A percentile compares a stretch with the other conserved stretches of the same genome.
Evolutionary conservation across 2,329 filamentous ascomycete genomes (phyloP).

Genomic region (Intubia oerlemansii): DNA sequence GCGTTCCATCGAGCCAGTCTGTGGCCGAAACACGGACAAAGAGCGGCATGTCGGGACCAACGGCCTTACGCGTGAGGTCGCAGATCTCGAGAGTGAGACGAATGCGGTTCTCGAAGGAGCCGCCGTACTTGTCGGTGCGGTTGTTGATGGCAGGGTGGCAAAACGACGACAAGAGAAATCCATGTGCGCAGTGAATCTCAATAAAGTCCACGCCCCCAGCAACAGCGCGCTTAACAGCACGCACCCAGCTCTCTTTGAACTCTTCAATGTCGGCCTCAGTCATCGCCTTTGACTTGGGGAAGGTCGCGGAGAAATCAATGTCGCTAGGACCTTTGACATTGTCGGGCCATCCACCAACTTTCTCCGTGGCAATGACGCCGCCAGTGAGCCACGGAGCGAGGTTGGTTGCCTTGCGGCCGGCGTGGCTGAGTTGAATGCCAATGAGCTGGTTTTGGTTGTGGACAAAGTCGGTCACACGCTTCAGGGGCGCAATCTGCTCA

Average conservation of each 20-base stretch:
- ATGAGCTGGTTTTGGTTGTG: conserved; percentile 60
- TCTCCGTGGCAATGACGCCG: conserved; percentile 29
- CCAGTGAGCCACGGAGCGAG: conserved; percentile 35
- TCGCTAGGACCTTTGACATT: too few relatives aligned
- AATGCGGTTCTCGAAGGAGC: conserved; percentile 42
- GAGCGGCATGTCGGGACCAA: conserved; percentile 32
- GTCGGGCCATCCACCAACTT: conserved; percentile 34
- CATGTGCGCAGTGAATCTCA: conserved; percentile 44
- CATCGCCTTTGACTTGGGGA: conserved; percentile 33
- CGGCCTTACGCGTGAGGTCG: conserved; percentile 24
- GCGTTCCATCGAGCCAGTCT: conserved; percentile 33
- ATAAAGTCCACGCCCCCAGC: conserved; percentile 56
- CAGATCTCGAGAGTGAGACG: conserved; percentile 36
- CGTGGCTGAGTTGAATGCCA: conserved; percentile 65
- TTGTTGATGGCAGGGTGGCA: conserved; percentile 35
- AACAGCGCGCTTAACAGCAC: conserved; percentile 36
- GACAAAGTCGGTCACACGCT: conserved; percentile 52
- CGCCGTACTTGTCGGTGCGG: conserved; percentile 44
- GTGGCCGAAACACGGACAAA: conserved; percentile 38
- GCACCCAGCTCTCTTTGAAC: conserved; percentile 40
- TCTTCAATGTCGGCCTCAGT: conserved; percentile 44
- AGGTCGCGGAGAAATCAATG: conserved; percentile 18
- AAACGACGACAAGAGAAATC: conserved; percentile 47
- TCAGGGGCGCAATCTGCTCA: conserved; percentile 52
- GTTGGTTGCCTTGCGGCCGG: conserved; percentile 46